Evolutionary conservation across 1,284 basidiomycete genomes (phyloP).

Genomic region (Moesziomyces sp.): DNA sequence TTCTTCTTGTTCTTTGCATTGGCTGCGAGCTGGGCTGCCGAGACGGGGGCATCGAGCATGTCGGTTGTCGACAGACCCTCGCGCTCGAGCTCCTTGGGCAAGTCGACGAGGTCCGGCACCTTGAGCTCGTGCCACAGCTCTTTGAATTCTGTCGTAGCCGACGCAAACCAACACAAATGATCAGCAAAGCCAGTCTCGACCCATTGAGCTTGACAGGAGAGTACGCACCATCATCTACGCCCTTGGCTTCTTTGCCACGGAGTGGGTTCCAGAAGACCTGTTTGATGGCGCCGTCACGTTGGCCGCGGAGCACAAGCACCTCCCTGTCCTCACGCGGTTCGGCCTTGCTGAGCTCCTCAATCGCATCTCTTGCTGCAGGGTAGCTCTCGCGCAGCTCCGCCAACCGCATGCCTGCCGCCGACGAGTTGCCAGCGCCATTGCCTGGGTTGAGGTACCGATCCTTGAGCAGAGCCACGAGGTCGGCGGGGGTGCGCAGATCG

Average conservation of each 20-base stretch:
- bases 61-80: constrained; percentile 61
- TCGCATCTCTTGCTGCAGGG: constrained; percentile 75
- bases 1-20: constrained; percentile 52
- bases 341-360: constrained; percentile 59
- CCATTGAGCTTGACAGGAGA: neutral
- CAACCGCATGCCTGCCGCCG: constrained; percentile 77
- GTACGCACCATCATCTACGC: constrained; percentile 80
- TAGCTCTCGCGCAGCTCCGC: constrained; percentile 86
- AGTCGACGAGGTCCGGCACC: constrained; percentile 84
- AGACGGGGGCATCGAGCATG: constrained; percentile 51
- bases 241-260: constrained; percentile 77
- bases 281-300: constrained; percentile 76
- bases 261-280: constrained; percentile 94
- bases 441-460: constrained; percentile 54
- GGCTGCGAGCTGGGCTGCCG: constrained; percentile 30
- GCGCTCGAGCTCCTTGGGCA: constrained; percentile 78
- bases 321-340: constrained; percentile 78
- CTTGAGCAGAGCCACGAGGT: constrained; percentile 79
- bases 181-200: no score
- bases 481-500: constrained; percentile 82
- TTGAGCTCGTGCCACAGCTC: constrained; percentile 85
- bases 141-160: constrained; percentile 76
- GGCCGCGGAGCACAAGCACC: constrained; percentile 83
- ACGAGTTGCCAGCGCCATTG: constrained; percentile 32
- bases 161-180: no score